A percentile compares a stretch with the other conserved stretches of the same genome.
Evolutionary conservation across 768 basidiomycete species (phyloP).

Genomic region (Pilatotrama ljubarskyi): DNA sequence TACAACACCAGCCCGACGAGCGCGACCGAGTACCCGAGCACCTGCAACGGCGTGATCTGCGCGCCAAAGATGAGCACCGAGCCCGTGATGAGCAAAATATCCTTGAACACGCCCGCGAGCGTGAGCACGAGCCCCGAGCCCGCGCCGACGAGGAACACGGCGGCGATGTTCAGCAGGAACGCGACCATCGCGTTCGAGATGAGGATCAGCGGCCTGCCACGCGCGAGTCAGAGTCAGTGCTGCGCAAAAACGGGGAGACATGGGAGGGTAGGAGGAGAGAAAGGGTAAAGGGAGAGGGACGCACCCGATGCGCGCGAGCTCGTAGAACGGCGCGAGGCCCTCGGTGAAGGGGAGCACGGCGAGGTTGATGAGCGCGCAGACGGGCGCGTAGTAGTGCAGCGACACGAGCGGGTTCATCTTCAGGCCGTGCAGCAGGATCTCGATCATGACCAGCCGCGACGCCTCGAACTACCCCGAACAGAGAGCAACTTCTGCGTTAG

Average conservation of each 20-base stretch:
- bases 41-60: slow-evolving; percentile 78
- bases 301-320: slow-evolving; percentile 46
- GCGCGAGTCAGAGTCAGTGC: background rate
- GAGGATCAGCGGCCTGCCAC: slow-evolving; percentile 66
- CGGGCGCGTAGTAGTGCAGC: slow-evolving; percentile 94
- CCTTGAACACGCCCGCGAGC: slow-evolving; percentile 85
- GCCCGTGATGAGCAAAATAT: slow-evolving; percentile 91
- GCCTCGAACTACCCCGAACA: slow-evolving; percentile 77
- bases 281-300: slow-evolving; percentile 2
- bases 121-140: slow-evolving; percentile 89
- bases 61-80: slow-evolving; percentile 86
- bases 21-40: slow-evolving; percentile 90
- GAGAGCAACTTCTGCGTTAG: background rate
- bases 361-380: slow-evolving; percentile 90
- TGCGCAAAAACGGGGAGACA: too few relatives aligned
- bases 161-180: slow-evolving; percentile 88
- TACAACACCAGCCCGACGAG: slow-evolving; percentile 81
- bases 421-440: slow-evolving; percentile 89
- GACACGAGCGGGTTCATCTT: slow-evolving; percentile 98
- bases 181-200: slow-evolving; percentile 84
- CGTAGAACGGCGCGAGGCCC: slow-evolving; percentile 83
- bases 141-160: slow-evolving; percentile 90
- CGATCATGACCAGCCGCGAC: slow-evolving; percentile 93
- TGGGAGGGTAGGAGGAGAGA: background rate
- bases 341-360: slow-evolving; percentile 89